Evolutionary conservation across 768 basidiomycete species (phyloP).

Genomic region (Mycena latifolia): DNA sequence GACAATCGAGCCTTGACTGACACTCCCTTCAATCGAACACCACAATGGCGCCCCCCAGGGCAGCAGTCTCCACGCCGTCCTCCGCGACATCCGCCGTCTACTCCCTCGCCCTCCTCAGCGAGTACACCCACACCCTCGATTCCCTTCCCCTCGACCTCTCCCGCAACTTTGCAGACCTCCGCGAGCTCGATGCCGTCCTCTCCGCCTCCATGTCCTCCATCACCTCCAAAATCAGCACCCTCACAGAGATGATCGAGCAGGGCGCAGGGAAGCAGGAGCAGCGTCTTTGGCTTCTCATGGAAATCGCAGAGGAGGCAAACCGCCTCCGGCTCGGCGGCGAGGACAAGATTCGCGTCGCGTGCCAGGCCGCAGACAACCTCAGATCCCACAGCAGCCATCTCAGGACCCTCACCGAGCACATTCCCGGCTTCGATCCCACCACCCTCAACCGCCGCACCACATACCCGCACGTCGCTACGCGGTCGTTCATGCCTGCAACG

Average conservation of each 20-base stretch:
- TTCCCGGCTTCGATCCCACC: slow-evolving; percentile 74
- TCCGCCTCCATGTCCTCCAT: slow-evolving; percentile 88
- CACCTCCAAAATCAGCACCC: slow-evolving; percentile 80
- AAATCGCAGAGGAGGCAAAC: slow-evolving; percentile 94
- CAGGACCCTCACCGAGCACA: slow-evolving; percentile 67
- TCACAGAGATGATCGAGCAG: slow-evolving; percentile 83
- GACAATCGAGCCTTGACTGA: too few relatives aligned
- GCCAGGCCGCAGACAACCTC: slow-evolving; percentile 91
- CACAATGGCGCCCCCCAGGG: slow-evolving; percentile 54
- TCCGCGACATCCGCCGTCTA: slow-evolving; percentile 59
- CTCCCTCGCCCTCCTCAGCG: slow-evolving; percentile 77
- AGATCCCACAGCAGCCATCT: slow-evolving; percentile 74
- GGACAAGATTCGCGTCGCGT: slow-evolving; percentile 97
- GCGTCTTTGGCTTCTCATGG: slow-evolving; percentile 87
- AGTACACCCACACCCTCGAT: slow-evolving; percentile 94
- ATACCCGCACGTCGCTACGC: slow-evolving; percentile 82
- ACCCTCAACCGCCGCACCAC: slow-evolving; percentile 71
- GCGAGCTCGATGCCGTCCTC: slow-evolving; percentile 98
- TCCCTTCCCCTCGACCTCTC: slow-evolving; percentile 95
- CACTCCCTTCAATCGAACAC: slow-evolving; percentile 18
- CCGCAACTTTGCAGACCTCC: slow-evolving; percentile 93
- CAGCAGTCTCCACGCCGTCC: slow-evolving; percentile 41
- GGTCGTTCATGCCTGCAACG: slow-evolving; percentile 72
- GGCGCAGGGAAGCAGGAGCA: slow-evolving; percentile 71
- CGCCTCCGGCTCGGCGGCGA: slow-evolving; percentile 95